A percentile compares a stretch with the other conserved stretches of the same genome.
These are phyloP conservation scores for Cyclotella atomus DNA, from an alignment of 108 stramenopile species.

Conservation along the genomic window DNA sequence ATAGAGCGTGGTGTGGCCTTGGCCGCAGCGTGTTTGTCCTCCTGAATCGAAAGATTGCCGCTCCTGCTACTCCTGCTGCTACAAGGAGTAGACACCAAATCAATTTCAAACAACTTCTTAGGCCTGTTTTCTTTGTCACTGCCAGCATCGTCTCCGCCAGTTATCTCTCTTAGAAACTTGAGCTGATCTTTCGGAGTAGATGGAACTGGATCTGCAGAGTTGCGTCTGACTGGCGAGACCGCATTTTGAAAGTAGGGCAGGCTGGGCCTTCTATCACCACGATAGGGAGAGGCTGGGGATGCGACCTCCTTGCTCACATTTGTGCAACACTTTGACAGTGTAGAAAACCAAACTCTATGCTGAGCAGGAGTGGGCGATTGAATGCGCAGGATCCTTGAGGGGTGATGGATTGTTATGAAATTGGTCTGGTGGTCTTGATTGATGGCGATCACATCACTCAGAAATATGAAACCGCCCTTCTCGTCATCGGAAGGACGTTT, in stretches of 20 bases:
- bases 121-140: background rate
- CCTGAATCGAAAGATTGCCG: background rate
- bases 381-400: conserved; percentile 32
- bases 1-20: background rate
- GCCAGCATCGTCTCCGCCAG: background rate
- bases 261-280: background rate
- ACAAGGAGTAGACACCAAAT: background rate
- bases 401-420: conserved; percentile 39
- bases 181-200: conserved; percentile 16
- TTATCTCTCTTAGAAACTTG: conserved; percentile 16
- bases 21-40: background rate
- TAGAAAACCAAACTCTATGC: conserved; percentile 40
- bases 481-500: conserved; percentile 14
- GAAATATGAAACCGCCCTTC: conserved; percentile 32
- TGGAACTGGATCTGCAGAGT: background rate
- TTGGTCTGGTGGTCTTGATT: conserved; percentile 25
- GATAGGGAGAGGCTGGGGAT: background rate
- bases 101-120: background rate
- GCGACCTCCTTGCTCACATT: conserved; percentile 7
- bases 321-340: conserved; percentile 38
- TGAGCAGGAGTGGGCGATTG: conserved; percentile 38
- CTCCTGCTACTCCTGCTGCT: background rate
- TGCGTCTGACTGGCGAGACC: background rate
- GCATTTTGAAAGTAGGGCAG: background rate
- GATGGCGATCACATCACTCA: conserved; percentile 27